Evolutionary conservation across 192 early-diverging fungal genomes (phyloP).

Genomic region (Mortierella alpina): DNA sequence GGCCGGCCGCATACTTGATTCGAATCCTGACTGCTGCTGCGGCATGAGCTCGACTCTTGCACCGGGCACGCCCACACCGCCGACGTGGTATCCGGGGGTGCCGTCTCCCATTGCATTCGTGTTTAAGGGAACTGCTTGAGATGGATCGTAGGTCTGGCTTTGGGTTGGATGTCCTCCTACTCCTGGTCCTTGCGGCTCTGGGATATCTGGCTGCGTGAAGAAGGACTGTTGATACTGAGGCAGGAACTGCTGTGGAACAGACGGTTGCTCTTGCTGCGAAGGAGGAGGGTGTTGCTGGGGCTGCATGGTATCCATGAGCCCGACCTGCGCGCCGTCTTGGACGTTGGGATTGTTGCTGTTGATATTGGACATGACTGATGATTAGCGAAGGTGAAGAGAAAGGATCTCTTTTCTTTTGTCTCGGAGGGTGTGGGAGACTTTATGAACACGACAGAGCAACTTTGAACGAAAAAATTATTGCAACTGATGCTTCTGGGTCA

Average conservation of each 20-base stretch:
- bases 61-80: constrained; percentile 17
- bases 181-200: not conserved
- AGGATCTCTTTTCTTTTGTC: no score
- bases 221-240: constrained; percentile 18
- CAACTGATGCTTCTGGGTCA: no score
- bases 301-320: constrained; percentile 8
- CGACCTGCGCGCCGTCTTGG: constrained; percentile 7
- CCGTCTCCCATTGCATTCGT: constrained; percentile 8
- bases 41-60: constrained; percentile 8
- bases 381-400: no score
- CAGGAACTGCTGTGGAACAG: not conserved
- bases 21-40: not conserved
- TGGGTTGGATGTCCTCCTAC: not conserved
- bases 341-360: no score
- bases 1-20: not conserved
- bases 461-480: no score
- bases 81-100: constrained; percentile 2
- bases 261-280: not conserved
- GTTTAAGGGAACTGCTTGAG: not conserved
- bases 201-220: constrained; percentile 1
- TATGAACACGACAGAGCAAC: no score
- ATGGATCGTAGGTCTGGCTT: not conserved
- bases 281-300: not conserved
- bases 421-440: no score
- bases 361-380: no score